phyloP scores from a whole-genome alignment of 176 grass and related monocot species.

The Oryza longistaminata region DNA sequence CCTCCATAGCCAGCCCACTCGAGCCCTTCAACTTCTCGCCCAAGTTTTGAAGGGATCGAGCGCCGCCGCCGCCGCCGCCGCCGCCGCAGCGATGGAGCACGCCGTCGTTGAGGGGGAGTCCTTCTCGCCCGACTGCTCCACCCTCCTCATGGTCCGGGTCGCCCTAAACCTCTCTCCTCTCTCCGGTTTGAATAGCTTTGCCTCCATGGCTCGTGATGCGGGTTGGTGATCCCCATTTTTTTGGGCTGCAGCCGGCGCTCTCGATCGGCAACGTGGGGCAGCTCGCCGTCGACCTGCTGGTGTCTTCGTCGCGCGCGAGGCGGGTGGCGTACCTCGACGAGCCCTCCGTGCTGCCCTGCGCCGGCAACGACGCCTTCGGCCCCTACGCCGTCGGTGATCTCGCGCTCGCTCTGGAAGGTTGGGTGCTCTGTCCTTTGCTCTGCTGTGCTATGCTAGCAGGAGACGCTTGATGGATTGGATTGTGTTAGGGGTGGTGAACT shows the following conservation, averaged over 20 bases:
- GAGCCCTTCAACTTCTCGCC: constrained; percentile 21
- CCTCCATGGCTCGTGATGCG: not conserved
- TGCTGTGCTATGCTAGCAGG: not conserved
- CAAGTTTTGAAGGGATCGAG: constrained; percentile 18
- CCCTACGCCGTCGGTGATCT: constrained; percentile 69
- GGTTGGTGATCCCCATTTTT: constrained; percentile 7
- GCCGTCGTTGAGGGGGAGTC: constrained; percentile 52
- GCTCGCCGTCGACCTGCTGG: constrained; percentile 77
- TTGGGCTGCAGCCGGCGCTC: constrained; percentile 64
- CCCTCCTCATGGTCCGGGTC: constrained; percentile 63
- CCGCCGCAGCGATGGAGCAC: constrained; percentile 85
- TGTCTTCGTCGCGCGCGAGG: constrained; percentile 58
- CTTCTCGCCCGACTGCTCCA: constrained; percentile 61
- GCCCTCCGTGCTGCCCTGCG: constrained; percentile 79
- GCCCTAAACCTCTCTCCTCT: not conserved
- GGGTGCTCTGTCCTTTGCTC: not conserved
- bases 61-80: not conserved
- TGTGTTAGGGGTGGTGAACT: not conserved
- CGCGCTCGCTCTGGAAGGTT: constrained; percentile 78
- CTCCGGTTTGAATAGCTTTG: not conserved
- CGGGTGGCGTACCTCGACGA: constrained; percentile 83
- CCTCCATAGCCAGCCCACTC: not conserved
- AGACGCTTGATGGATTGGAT: constrained; percentile 28
- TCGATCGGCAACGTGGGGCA: constrained; percentile 99
- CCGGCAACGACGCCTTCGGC: constrained; percentile 85